Percentiles rank a stretch among this genome's conserved stretches.
Evolutionary conservation across 1,139 yeast genomes (phyloP).

Genomic region (Blastobotrys malaysiensis): DNA sequence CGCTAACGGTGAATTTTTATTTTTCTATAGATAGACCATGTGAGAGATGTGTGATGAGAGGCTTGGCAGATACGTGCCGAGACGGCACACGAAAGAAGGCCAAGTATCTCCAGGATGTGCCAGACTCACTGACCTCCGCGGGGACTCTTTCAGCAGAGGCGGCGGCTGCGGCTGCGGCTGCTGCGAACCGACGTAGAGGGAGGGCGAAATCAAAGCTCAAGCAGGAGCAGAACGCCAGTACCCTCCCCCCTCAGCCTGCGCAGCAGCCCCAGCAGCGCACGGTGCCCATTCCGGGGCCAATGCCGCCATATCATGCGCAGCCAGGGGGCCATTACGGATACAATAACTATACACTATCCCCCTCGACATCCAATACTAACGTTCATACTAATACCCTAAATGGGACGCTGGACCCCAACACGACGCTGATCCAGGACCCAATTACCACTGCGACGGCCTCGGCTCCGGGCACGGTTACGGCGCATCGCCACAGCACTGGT

Average conservation of each 20-base stretch:
- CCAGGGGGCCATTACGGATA: not conserved
- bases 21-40: constrained; percentile 81
- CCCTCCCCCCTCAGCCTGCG: not conserved
- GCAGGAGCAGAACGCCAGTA: not conserved
- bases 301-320: not conserved
- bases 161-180: constrained; percentile 1
- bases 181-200: not conserved
- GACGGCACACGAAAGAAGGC: constrained; percentile 88
- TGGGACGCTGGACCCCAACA: not conserved
- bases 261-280: not conserved
- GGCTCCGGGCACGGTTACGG: no score
- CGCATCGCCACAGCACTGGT: not conserved
- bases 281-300: not conserved
- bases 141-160: not conserved
- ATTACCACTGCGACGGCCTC: no score
- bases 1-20: not conserved
- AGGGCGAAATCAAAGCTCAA: not conserved
- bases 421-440: not conserved
- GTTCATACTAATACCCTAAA: not conserved
- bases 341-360: not conserved
- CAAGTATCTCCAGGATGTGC: constrained; percentile 53
- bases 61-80: constrained; percentile 65
- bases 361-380: not conserved
- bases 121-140: constrained; percentile 7
- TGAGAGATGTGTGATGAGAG: constrained; percentile 65